A percentile compares a stretch with the other conserved stretches of the same genome.
phyloP scores from a whole-genome alignment of 495 filamentous ascomycete genomes.

The Penicillium soppii region DNA sequence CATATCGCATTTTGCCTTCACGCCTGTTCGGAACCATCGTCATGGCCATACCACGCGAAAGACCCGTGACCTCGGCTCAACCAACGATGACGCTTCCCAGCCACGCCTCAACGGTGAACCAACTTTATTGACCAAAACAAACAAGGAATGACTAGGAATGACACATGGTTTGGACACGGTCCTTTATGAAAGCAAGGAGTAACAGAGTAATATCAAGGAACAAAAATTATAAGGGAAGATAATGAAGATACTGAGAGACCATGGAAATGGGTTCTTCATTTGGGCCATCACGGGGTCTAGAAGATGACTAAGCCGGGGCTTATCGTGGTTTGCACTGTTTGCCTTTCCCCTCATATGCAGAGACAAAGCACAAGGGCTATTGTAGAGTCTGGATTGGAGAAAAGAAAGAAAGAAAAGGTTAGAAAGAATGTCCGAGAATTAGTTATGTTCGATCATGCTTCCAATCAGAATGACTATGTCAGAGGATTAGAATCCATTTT shows the following conservation, averaged over 20 bases:
- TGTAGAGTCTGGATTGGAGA: constrained; percentile 5
- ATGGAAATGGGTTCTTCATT: background rate
- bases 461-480: constrained; percentile 16
- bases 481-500: background rate
- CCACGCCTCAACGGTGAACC: background rate
- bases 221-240: too few species aligned
- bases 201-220: too few species aligned
- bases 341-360: background rate
- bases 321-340: constrained; percentile 9
- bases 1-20: background rate
- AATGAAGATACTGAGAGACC: too few species aligned
- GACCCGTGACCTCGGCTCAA: constrained; percentile 6
- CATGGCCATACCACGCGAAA: background rate
- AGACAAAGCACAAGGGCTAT: constrained; percentile 1
- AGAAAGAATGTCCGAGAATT: background rate
- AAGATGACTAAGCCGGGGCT: constrained; percentile 2
- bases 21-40: background rate
- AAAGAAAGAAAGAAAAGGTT: background rate
- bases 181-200: background rate
- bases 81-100: constrained; percentile 5
- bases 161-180: background rate
- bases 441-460: constrained; percentile 3
- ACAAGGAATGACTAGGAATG: constrained; percentile 2
- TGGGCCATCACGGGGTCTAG: too few species aligned
- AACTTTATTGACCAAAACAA: constrained; percentile 3